These are phyloP conservation scores for Leccinum incarnatum DNA, from an alignment of 768 basidiomycete species.

Conservation along the genomic window DNA sequence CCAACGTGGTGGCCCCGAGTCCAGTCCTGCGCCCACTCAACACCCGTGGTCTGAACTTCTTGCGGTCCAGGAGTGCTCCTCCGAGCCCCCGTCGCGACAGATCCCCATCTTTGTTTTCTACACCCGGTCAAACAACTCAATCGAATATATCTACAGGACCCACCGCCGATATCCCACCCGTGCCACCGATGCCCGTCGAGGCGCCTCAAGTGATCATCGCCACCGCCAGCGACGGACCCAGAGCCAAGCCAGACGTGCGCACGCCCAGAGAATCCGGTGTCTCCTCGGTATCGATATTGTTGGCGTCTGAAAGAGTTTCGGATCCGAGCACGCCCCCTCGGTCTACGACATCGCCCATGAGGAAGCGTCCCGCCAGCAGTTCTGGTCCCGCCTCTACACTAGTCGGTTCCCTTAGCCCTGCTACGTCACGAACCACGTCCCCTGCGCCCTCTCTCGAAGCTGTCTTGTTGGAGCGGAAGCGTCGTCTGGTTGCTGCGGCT, in stretches of 20 bases:
- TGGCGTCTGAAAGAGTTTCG: neutral
- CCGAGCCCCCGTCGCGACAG: conserved; percentile 42
- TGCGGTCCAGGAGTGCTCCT: conserved; percentile 58
- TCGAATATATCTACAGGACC: neutral
- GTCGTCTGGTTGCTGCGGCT: conserved; percentile 40
- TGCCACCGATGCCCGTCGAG: neutral
- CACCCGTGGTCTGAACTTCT: conserved; percentile 47
- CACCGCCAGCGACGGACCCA: neutral
- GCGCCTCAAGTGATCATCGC: neutral
- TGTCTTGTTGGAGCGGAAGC: conserved; percentile 62
- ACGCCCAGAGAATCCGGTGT: conserved; percentile 22
- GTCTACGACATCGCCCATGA: conserved; percentile 1
- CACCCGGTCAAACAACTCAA: conserved; percentile 5
- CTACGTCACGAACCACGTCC: conserved; percentile 37
- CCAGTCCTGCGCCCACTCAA: conserved; percentile 41
- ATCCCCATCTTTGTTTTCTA: conserved; percentile 3
- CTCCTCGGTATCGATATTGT: neutral
- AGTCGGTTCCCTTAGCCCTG: conserved; percentile 11
- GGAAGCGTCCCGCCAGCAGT: conserved; percentile 18
- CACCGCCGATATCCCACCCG: neutral
- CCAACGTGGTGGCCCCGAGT: conserved; percentile 11
- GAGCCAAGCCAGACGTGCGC: neutral
- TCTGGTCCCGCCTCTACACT: conserved; percentile 12
- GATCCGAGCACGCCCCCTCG: neutral
- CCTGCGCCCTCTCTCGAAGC: conserved; percentile 65